These are phyloP conservation scores for Fusarium tuaranense DNA, from an alignment of 2,329 filamentous ascomycete species.

Conservation along the genomic window DNA sequence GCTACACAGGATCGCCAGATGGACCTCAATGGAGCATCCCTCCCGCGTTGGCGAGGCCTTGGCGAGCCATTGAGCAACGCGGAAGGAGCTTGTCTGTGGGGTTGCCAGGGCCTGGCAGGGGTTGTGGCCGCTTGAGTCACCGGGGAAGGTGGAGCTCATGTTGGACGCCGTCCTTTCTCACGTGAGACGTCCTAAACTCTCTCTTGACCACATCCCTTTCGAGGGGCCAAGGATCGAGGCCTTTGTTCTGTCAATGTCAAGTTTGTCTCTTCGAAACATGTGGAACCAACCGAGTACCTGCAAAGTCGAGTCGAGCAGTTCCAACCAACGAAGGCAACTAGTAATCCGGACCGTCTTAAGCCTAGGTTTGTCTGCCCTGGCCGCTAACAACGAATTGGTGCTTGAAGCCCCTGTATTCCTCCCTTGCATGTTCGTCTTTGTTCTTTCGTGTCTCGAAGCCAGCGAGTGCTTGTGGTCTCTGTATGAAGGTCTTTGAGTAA, in stretches of 20 bases:
- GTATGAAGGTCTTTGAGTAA: neutral
- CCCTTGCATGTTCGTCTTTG: neutral
- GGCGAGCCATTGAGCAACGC: neutral
- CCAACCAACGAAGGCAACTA: neutral
- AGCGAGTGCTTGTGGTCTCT: neutral
- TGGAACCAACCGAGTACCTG: neutral
- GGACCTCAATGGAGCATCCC: neutral
- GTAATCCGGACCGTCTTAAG: neutral
- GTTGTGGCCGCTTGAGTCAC: constrained; percentile 39
- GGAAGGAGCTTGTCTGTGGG: neutral
- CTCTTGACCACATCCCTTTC: neutral
- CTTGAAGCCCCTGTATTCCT: neutral
- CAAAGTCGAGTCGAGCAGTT: neutral
- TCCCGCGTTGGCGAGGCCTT: neutral
- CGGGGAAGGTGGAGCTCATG: constrained; percentile 30
- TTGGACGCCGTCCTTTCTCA: neutral
- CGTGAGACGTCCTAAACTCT: constrained; percentile 14
- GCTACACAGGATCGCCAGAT: neutral
- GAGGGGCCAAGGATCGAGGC: neutral
- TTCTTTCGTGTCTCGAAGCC: neutral
- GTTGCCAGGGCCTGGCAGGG: neutral
- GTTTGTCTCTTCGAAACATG: neutral
- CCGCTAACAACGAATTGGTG: neutral
- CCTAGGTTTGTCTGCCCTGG: neutral
- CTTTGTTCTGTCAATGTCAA: neutral